Percentiles rank a stretch among this genome's conserved stretches.
These are phyloP conservation scores for Dryas octopetala DNA, from an alignment of 306 rosid species.

Conservation along the genomic window DNA sequence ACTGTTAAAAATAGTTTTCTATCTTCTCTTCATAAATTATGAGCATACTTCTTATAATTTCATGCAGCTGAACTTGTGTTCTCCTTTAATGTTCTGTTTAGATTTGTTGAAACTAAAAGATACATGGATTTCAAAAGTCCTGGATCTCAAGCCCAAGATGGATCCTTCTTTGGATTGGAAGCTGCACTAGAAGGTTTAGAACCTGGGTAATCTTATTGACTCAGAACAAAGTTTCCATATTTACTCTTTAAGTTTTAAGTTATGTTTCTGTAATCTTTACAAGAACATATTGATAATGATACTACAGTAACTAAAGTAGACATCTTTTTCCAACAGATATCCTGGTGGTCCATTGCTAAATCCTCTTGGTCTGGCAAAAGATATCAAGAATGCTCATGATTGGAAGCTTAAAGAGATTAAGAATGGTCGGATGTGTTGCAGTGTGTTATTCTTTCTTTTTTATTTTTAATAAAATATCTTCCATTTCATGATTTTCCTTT, in stretches of 20 bases:
- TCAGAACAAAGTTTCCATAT: background rate
- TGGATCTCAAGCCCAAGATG: conserved; percentile 87
- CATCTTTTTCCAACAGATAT: conserved; percentile 41
- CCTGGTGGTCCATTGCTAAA: conserved; percentile 85
- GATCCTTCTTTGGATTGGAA: conserved; percentile 79
- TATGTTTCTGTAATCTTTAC: background rate
- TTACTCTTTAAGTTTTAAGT: background rate
- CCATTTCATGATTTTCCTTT: background rate
- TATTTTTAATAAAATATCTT: background rate
- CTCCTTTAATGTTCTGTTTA: conserved; percentile 31
- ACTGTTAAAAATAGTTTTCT: background rate
- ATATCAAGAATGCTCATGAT: conserved; percentile 65
- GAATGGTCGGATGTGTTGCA: conserved; percentile 52
- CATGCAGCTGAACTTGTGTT: background rate
- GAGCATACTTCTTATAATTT: background rate
- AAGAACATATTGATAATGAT: background rate
- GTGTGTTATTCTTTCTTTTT: no score
- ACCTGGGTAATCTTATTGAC: conserved; percentile 64
- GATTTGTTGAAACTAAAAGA: conserved; percentile 85
- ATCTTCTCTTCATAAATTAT: no score
- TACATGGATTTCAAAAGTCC: conserved; percentile 89
- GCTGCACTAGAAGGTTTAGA: conserved; percentile 76
- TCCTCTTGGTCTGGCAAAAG: conserved; percentile 88
- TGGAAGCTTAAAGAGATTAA: conserved; percentile 92
- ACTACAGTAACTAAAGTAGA: background rate